Evolutionary conservation across 805 yeast species (phyloP).

Genomic region (Pichia paraexigua): DNA sequence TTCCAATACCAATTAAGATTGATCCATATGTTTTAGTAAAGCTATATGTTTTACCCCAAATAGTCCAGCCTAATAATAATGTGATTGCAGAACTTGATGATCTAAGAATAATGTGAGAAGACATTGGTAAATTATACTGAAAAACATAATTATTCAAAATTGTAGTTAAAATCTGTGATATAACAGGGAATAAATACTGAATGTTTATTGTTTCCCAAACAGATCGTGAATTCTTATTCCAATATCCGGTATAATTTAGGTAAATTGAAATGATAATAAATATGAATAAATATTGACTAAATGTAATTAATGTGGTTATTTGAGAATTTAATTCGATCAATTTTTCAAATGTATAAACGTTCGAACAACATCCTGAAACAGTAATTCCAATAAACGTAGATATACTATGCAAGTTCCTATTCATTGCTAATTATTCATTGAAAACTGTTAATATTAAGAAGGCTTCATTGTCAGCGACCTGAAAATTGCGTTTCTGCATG

Average conservation of each 20-base stretch:
- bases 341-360: conserved; percentile 55
- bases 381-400: conserved; percentile 26
- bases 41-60: conserved; percentile 40
- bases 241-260: conserved; percentile 16
- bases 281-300: conserved; percentile 48
- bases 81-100: conserved; percentile 58
- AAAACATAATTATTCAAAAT: conserved; percentile 52
- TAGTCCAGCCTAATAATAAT: conserved; percentile 44
- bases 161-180: conserved; percentile 43
- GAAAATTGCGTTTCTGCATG: background rate
- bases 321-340: conserved; percentile 32
- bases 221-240: background rate
- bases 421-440: background rate
- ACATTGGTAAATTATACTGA: conserved; percentile 50
- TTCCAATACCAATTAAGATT: conserved; percentile 45
- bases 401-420: background rate
- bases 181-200: conserved; percentile 40
- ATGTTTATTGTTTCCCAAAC: conserved; percentile 11
- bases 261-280: conserved; percentile 35
- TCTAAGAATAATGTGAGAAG: conserved; percentile 58
- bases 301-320: conserved; percentile 47
- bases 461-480: background rate
- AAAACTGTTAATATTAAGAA: no score
- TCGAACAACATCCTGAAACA: conserved; percentile 70
- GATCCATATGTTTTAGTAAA: conserved; percentile 43